Percentiles rank a stretch among this genome's conserved stretches.
Conservation (phyloP, 2,329 filamentous ascomycete species). For the Colletotrichum incanum region DNA sequence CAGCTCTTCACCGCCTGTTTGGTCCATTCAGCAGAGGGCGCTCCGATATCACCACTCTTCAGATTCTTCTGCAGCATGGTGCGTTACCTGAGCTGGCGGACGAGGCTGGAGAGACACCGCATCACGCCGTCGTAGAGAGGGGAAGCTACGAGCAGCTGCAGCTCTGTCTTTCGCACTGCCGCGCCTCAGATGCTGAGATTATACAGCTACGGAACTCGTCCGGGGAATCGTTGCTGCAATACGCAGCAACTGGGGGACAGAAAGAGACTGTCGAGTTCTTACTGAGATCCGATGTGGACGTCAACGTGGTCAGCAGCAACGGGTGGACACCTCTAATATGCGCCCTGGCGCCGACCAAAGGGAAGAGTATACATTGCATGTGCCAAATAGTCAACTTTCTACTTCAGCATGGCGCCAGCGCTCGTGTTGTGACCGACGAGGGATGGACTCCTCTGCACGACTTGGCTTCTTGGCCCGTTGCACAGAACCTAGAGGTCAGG, state of each 20-base stretch:
- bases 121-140: conserved; percentile 45
- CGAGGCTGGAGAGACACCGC: conserved; percentile 45
- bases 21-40: conserved; percentile 35
- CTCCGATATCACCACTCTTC: conserved; percentile 42
- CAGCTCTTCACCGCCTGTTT: conserved; percentile 46
- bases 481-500: neutral
- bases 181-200: conserved; percentile 11
- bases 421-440: conserved; percentile 44
- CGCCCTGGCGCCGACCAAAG: conserved; percentile 43
- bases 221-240: conserved; percentile 50
- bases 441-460: conserved; percentile 49
- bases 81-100: conserved; percentile 44
- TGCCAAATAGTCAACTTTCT: conserved; percentile 43
- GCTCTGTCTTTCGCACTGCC: conserved; percentile 41
- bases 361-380: conserved; percentile 25
- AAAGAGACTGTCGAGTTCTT: conserved; percentile 45
- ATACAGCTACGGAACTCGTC: conserved; percentile 39
- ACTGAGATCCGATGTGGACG: conserved; percentile 42
- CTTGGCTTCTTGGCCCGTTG: conserved; percentile 34
- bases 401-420: conserved; percentile 46
- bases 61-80: conserved; percentile 41
- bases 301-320: conserved; percentile 46
- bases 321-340: conserved; percentile 53
- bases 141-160: conserved; percentile 41
- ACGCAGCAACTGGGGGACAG: conserved; percentile 47